These are phyloP conservation scores for Xerocomus tenax DNA, from an alignment of 1,284 basidiomycete species.

Conservation along the genomic window DNA sequence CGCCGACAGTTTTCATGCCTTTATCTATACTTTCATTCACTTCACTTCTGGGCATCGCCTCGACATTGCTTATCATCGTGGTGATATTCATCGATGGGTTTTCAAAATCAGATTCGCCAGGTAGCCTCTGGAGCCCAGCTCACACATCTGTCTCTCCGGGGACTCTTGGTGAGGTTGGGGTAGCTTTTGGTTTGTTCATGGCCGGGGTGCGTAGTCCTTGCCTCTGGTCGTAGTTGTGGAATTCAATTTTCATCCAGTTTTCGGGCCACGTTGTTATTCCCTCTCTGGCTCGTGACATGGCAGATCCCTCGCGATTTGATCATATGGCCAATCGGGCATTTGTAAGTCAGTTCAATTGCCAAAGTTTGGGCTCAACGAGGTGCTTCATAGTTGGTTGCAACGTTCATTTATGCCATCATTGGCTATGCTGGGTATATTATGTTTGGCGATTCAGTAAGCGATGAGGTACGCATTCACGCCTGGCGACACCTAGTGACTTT, in stretches of 20 bases:
- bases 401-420: conserved; percentile 69
- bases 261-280: conserved; percentile 92
- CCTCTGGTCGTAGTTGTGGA: neutral
- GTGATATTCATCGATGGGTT: conserved; percentile 84
- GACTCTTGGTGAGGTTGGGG: conserved; percentile 52
- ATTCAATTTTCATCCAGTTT: conserved; percentile 43
- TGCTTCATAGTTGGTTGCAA: conserved; percentile 56
- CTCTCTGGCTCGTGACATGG: conserved; percentile 85
- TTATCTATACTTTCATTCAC: conserved; percentile 78
- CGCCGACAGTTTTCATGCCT: conserved; percentile 79
- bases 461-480: conserved; percentile 54
- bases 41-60: conserved; percentile 76
- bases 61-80: conserved; percentile 66
- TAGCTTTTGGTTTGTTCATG: conserved; percentile 87
- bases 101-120: conserved; percentile 69
- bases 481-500: neutral
- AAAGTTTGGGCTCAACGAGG: conserved; percentile 3
- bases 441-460: conserved; percentile 77
- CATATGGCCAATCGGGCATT: conserved; percentile 83
- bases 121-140: conserved; percentile 72
- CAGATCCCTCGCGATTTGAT: conserved; percentile 72
- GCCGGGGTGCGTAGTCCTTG: conserved; percentile 60
- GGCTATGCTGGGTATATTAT: conserved; percentile 86
- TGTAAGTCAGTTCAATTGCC: conserved; percentile 34
- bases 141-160: conserved; percentile 59